Base-by-base conservation (phyloP, 768 basidiomycete species). In the Suillus sp. region DNA sequence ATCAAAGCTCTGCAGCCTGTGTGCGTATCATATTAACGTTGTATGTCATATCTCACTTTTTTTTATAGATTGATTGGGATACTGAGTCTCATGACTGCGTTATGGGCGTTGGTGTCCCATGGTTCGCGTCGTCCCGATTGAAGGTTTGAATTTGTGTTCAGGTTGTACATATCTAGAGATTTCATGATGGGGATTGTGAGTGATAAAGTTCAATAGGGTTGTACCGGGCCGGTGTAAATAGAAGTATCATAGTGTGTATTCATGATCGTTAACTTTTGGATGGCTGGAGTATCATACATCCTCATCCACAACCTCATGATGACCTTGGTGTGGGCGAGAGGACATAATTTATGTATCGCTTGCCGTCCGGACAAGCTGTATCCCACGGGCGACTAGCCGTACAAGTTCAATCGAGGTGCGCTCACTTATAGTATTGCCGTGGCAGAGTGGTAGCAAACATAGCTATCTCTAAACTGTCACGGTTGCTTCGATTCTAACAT, bases 1-100 rank as follows among this genome's bases (percentile, higher is more conserved):
- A 85, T 85, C 40, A 66, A 66, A 16, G 70, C 73, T 13, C 62
- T 84, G 62, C 81, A 82, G 65, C 74, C 74, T 14, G 20, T 75
- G 74, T 75, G 62, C 61, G 74, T 67, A 35, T 32, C 7, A 35
- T 34, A 5, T 37, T 14, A 13, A 37, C 11, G 30, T n/a, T 56
- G 27, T 35, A 54, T 34, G 16, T 32, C 27, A 20, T 7, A 27
- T 5, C 56, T 57, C 56, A 57, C 38, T 20, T 25, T 27, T 18
- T 10, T 37, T 57, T 40, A 27, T 32, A 56, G 50, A 37, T 32
- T 53, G 30, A 68, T 79, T 9, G 65, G 74, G 1, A 77, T 80
- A 72, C 71, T 80, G 73, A 68, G 47, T 6, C 47, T 75, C 10
- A 75, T 79, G 73, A 65, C 75, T 22, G 65, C 59, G 6, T 40